Base-by-base conservation (phyloP, 2,329 filamentous ascomycete species). In the Pseudocercospora pini-densiflorae region DNA sequence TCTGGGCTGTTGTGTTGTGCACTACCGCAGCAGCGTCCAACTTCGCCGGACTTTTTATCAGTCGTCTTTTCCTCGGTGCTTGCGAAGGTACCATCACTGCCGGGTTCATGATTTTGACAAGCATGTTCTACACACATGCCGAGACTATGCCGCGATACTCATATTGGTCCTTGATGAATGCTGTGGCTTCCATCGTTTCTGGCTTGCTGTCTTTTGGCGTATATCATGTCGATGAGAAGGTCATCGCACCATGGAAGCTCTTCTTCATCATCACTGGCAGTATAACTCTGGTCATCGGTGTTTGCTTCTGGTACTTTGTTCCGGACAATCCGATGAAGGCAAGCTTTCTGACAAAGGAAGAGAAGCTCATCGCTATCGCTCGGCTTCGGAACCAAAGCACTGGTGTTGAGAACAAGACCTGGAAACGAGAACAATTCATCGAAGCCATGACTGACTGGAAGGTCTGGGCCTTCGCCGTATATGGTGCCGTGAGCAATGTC, bases 1-100 rank as follows among this genome's bases (percentile, higher is more conserved):
- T 88, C 3, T 97, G 93, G 93, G 93, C 93, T 14, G 77, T 93
- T 16, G 81, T 90, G 14, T 92, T 93, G 1, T 93, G 91, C 14
- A 81, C 94, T 29, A 93, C 96, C 68, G 75, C 81, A 2, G 64
- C 82, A 1, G 75, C 75, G 6, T 80, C 77, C 1, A 81, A 79
- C 5, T 84, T 82, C 63, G 78, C 84, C 82, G 68, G 81, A 87
- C 61, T 88, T 84, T 31, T 89, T 84, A 27, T 92, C 85, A 62
- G 95, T 88, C 75, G 87, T 81, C 60, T 81, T 4, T 76, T 81
- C 9, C 81, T 89, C 4, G 86, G 86, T 1, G 79, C 87, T 54
- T 81, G 83, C 10, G 87, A 89, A 78, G 88, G 66, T 1, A 60
- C 45, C 24, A 65, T 68, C 16, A 65, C 66, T 36, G 66, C 66